Evolutionary conservation across 495 filamentous ascomycete genomes (phyloP).

Genomic region (Penicillium longicatenatum): DNA sequence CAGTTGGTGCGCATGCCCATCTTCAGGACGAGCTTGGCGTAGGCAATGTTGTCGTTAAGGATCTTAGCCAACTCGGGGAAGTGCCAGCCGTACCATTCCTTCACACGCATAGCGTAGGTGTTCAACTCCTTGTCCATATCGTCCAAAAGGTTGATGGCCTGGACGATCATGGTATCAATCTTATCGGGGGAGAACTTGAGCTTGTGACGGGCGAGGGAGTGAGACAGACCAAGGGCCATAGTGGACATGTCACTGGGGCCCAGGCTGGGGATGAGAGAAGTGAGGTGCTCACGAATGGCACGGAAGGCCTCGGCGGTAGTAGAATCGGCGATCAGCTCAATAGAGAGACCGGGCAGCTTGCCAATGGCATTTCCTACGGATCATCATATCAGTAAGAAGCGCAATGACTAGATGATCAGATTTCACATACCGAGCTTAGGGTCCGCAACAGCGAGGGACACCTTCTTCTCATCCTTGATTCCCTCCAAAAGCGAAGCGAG

Average conservation of each 20-base stretch:
- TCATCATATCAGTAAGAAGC: slow-evolving; percentile 12
- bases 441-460: slow-evolving; percentile 91
- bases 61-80: slow-evolving; percentile 98
- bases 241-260: slow-evolving; percentile 80
- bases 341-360: slow-evolving; percentile 83
- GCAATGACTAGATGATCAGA: neutral
- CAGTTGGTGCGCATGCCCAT: slow-evolving; percentile 86
- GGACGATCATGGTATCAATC: slow-evolving; percentile 99
- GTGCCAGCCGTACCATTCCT: slow-evolving; percentile 99
- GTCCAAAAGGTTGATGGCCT: slow-evolving; percentile 90
- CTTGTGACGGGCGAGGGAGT: slow-evolving; percentile 97
- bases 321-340: slow-evolving; percentile 85
- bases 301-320: slow-evolving; percentile 86
- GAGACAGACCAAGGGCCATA: slow-evolving; percentile 93
- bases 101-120: slow-evolving; percentile 97
- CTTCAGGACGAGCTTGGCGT: slow-evolving; percentile 78
- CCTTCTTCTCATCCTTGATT: slow-evolving; percentile 97
- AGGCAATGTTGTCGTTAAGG: slow-evolving; percentile 96
- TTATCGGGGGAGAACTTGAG: slow-evolving; percentile 99
- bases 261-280: slow-evolving; percentile 88
- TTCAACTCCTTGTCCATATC: slow-evolving; percentile 99
- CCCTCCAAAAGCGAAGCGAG: slow-evolving; percentile 78
- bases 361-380: slow-evolving; percentile 75
- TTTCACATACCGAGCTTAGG: slow-evolving; percentile 77
- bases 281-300: slow-evolving; percentile 86